phyloP scores from a whole-genome alignment of 1,139 yeast species.

The Ogataea hybrid region DNA sequence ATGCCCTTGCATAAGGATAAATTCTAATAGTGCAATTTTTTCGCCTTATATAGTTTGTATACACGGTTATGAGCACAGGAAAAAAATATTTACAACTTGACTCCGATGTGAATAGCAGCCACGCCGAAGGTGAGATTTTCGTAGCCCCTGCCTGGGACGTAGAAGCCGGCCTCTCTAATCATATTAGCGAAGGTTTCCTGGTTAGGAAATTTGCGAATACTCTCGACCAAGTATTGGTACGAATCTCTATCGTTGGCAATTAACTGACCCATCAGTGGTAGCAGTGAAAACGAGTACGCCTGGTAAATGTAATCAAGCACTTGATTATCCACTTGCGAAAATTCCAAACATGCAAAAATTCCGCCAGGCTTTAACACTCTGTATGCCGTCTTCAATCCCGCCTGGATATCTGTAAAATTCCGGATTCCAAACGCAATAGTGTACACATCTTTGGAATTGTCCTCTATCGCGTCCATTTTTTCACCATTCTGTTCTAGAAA shows the following conservation, averaged over 20 bases:
- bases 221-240: slow-evolving; percentile 92
- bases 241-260: slow-evolving; percentile 94
- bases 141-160: slow-evolving; percentile 85
- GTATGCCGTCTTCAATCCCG: slow-evolving; percentile 90
- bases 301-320: slow-evolving; percentile 73
- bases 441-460: slow-evolving; percentile 88
- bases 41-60: slow-evolving; percentile 5
- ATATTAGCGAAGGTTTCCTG: slow-evolving; percentile 88
- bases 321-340: slow-evolving; percentile 85
- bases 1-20: slow-evolving; percentile 99
- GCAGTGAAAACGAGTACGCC: slow-evolving; percentile 80
- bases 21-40: slow-evolving; percentile 1
- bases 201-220: slow-evolving; percentile 85
- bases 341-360: slow-evolving; percentile 93
- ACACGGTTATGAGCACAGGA: slow-evolving; percentile 15
- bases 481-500: slow-evolving; percentile 95
- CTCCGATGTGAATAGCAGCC: slow-evolving; percentile 95
- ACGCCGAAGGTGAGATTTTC: slow-evolving; percentile 96
- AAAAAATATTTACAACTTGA: slow-evolving; percentile 51
- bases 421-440: slow-evolving; percentile 98
- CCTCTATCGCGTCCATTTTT: slow-evolving; percentile 75
- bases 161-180: slow-evolving; percentile 95
- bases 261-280: slow-evolving; percentile 95
- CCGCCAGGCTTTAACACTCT: slow-evolving; percentile 98
- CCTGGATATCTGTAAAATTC: slow-evolving; percentile 92